Evolutionary conservation across 2,329 filamentous ascomycete genomes (phyloP), one percentile per base, ranked within the genome.

Genomic region (Chrysosporium queenslandicum): DNA sequence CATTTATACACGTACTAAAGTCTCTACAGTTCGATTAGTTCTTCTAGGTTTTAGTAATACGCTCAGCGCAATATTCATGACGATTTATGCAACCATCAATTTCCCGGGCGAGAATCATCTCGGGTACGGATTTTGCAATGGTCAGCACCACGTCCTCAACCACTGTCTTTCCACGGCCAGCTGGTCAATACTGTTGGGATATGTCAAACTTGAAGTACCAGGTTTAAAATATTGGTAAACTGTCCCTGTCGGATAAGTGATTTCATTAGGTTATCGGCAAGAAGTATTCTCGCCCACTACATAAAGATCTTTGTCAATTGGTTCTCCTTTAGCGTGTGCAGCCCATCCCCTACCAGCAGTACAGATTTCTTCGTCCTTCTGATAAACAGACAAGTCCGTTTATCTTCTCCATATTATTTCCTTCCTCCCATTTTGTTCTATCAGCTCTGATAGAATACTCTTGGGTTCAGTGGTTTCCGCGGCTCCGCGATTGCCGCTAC

Each of bases 21-120:
- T 23, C 9, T 6, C 49, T 37, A 1, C 43, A 67, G 63, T 66
- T 66, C 58, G 61, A 68, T 60, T 63, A 60, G 60, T 53, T 14
- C 39, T 42, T 29, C 37, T 27, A 18, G 14, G 5, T 4, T 37
- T 47, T 47, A 47, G 45, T 2, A 16, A 34, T 25, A 16, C 23
- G 18, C 11, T 46, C 29, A 29, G 29, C 30, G 30, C 16, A 36
- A 34, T 46, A 46, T 8, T 23, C 29, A 34, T 23, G 27, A 11
- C 2, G 23, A 34, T 34, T 21, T 23, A 23, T 34, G 23, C 43
- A 29, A 36, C 43, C 29, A 23, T 14, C 27, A 34, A 32, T 11
- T 21, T 8, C 9, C 8, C 9, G n/a, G 43, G 30, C 30, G n/a
- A 21, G 12, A 36, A 18, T 16, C 11, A 9, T 16, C 16, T 30